phyloP scores from a whole-genome alignment of 2,329 filamentous ascomycete genomes.

The Epichloe hybrida region DNA sequence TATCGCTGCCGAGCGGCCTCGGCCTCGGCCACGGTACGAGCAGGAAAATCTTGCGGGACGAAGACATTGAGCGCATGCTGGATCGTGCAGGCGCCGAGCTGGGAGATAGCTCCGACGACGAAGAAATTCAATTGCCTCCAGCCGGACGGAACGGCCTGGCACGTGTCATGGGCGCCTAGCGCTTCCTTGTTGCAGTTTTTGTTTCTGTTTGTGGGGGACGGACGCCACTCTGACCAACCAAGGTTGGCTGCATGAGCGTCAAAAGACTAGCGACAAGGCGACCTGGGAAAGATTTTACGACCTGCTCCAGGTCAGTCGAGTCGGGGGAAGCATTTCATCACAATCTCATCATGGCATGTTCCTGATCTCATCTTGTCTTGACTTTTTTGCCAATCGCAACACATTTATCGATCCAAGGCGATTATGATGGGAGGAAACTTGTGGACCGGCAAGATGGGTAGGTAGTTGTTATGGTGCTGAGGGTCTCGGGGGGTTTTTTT shows the following conservation, averaged over 20 bases:
- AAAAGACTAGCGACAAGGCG: not conserved
- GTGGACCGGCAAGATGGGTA: no score
- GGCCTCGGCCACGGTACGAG: conserved; percentile 24
- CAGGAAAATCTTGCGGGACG: conserved; percentile 31
- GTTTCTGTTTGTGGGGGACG: not conserved
- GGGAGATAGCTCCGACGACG: conserved; percentile 43
- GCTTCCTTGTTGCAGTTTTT: not conserved
- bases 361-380: no score
- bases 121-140: conserved; percentile 38
- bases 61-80: conserved; percentile 46
- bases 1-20: conserved; percentile 38
- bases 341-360: no score
- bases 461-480: no score
- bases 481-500: not conserved
- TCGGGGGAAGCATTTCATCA: no score
- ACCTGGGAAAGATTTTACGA: no score
- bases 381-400: no score
- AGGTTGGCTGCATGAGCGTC: not conserved
- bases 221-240: no score
- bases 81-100: conserved; percentile 36
- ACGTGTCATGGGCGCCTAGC: conserved; percentile 16
- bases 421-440: no score
- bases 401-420: no score
- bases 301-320: no score
- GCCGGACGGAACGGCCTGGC: conserved; percentile 16